Percentiles rank a stretch among this genome's conserved stretches.
phyloP scores from a whole-genome alignment of 2,329 filamentous ascomycete species.

The Verticillium nonalfalfae region DNA sequence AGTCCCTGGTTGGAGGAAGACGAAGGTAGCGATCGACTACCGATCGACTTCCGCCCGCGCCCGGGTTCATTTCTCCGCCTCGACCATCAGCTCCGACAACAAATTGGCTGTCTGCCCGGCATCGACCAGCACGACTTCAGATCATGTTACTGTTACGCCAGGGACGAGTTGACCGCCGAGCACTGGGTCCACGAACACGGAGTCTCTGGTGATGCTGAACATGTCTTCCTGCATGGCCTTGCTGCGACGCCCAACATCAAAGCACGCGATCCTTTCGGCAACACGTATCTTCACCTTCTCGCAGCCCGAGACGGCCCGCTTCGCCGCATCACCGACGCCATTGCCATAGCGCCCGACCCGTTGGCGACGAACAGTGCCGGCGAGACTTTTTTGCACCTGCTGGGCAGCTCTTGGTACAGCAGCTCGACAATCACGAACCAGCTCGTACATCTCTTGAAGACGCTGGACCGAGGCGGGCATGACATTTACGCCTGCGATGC shows the following conservation, averaged over 20 bases:
- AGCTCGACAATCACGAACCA: constrained; percentile 14
- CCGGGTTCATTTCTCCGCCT: constrained; percentile 44
- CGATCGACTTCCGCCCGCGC: constrained; percentile 21
- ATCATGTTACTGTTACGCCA: constrained; percentile 22
- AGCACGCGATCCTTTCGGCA: constrained; percentile 34
- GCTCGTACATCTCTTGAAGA: constrained; percentile 18
- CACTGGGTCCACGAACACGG: constrained; percentile 23
- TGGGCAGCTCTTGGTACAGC: constrained; percentile 27
- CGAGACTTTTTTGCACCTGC: constrained; percentile 42
- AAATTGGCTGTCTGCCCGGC: constrained; percentile 12
- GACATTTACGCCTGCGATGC: constrained; percentile 32
- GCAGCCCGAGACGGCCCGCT: constrained; percentile 27
- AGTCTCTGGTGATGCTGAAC: constrained; percentile 11
- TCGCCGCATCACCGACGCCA: constrained; percentile 19
- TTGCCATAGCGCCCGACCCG: constrained; percentile 10
- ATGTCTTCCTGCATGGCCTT: constrained; percentile 1
- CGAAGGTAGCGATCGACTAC: constrained; percentile 9
- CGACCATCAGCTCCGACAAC: constrained; percentile 10
- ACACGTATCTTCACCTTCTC: constrained; percentile 40
- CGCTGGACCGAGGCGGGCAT: constrained; percentile 10
- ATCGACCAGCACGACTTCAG: constrained; percentile 14
- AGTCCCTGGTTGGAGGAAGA: constrained; percentile 22
- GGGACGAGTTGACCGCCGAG: constrained; percentile 14
- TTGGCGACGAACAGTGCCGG: constrained; percentile 30
- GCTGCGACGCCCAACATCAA: constrained; percentile 8